Percentiles rank a stretch among this genome's conserved stretches.
Conservation (phyloP, 73 alveolate species). For the Diophrys sp. region DNA sequence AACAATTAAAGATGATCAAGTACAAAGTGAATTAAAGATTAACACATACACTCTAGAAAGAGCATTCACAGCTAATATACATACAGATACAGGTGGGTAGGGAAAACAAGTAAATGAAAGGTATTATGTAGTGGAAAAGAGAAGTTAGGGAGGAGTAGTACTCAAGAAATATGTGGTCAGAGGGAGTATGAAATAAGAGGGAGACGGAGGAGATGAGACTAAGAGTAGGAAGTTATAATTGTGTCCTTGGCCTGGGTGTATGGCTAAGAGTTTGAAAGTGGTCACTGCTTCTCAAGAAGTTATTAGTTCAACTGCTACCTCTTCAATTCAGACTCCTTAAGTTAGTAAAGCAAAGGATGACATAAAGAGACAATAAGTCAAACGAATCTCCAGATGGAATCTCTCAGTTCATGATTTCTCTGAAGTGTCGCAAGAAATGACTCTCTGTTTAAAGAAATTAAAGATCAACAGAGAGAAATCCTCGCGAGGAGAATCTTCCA, state of each 20-base stretch:
- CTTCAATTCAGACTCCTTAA: background rate
- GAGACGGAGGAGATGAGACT: background rate
- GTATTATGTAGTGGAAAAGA: background rate
- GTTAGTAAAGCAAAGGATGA: background rate
- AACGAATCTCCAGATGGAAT: background rate
- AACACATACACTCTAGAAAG: background rate
- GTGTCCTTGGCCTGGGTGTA: constrained; percentile 1
- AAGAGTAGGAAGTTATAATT: background rate
- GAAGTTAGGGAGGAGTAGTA: no score
- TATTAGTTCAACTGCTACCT: background rate
- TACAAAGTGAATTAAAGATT: background rate
- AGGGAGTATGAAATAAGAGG: background rate
- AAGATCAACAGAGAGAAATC: background rate
- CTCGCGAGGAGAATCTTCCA: background rate
- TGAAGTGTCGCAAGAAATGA: background rate
- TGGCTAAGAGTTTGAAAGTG: background rate
- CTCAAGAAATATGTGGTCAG: background rate
- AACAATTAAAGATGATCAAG: no score
- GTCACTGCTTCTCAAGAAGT: background rate
- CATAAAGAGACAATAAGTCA: background rate
- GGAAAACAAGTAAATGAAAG: no score
- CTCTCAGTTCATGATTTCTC: background rate
- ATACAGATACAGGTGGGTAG: background rate
- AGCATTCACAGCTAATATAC: background rate
- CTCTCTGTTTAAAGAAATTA: background rate